Percentiles rank a stretch among this genome's conserved stretches.
phyloP scores from a whole-genome alignment of 768 basidiomycete genomes.

The Mycena maculata region DNA sequence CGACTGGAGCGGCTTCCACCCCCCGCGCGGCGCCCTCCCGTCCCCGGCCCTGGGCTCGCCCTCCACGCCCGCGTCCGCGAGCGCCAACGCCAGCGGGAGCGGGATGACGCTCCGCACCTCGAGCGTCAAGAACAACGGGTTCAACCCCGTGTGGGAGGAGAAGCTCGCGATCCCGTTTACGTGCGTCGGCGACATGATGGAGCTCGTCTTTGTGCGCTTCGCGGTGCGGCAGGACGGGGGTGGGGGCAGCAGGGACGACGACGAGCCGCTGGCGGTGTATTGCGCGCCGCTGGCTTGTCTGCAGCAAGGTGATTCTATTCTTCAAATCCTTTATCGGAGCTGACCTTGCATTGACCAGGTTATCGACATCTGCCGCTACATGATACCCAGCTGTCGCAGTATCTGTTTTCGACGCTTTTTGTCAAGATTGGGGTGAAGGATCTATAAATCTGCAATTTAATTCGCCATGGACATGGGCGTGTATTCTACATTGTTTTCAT shows the following conservation, averaged over 20 bases:
- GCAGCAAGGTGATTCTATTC: constrained; percentile 67
- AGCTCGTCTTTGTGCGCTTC: constrained; percentile 87
- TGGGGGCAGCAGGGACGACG: constrained; percentile 59
- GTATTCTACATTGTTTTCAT: too few species aligned
- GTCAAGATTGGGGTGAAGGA: constrained; percentile 68
- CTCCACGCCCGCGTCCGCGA: constrained; percentile 38
- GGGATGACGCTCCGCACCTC: constrained; percentile 68
- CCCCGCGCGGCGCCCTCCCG: not conserved
- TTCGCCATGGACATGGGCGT: not conserved
- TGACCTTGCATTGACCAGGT: constrained; percentile 57
- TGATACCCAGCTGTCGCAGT: constrained; percentile 88
- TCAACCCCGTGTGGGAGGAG: constrained; percentile 93
- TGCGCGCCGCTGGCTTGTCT: constrained; percentile 79
- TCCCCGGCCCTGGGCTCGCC: constrained; percentile 3
- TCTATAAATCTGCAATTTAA: constrained; percentile 34
- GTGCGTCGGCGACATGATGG: constrained; percentile 77
- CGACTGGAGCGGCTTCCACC: constrained; percentile 62
- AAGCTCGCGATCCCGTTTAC: constrained; percentile 77
- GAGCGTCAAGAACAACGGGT: constrained; percentile 86
- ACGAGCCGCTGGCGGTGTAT: constrained; percentile 77
- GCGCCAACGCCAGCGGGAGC: constrained; percentile 58
- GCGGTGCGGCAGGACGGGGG: constrained; percentile 74
- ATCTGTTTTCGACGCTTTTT: constrained; percentile 94
- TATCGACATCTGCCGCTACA: constrained; percentile 92
- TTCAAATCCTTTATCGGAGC: not conserved